phyloP scores from a whole-genome alignment of 768 basidiomycete genomes.

The Amanita brunnescens region DNA sequence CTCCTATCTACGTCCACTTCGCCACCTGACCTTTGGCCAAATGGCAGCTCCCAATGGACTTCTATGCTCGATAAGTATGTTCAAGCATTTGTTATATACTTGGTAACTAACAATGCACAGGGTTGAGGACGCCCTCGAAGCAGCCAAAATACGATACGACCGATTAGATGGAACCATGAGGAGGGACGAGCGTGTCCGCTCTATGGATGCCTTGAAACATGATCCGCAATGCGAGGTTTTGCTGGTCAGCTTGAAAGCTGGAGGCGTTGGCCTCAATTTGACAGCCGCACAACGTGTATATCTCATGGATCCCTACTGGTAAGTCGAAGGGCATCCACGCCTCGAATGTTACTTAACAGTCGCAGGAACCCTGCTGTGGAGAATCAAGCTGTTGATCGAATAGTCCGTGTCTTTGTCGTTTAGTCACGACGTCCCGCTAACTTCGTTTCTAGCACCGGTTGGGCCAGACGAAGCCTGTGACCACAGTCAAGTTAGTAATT shows the following conservation, averaged over 20 bases:
- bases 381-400: constrained; percentile 96
- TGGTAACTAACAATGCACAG: constrained; percentile 27
- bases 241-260: constrained; percentile 92
- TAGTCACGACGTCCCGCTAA: not conserved
- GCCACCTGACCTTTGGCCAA: constrained; percentile 11
- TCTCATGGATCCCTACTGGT: constrained; percentile 97
- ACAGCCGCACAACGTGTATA: constrained; percentile 92
- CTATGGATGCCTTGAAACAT: constrained; percentile 87
- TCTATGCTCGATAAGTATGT: constrained; percentile 84
- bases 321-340: constrained; percentile 10
- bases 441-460: constrained; percentile 70
- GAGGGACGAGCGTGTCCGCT: constrained; percentile 82
- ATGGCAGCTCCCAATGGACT: constrained; percentile 83
- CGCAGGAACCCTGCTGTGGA: constrained; percentile 92
- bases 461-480: constrained; percentile 88
- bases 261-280: constrained; percentile 93
- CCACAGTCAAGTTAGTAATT: constrained; percentile 89
- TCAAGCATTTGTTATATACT: not conserved
- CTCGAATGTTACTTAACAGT: not conserved
- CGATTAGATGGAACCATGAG: constrained; percentile 98
- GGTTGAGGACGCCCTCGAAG: constrained; percentile 83
- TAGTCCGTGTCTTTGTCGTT: constrained; percentile 43
- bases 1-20: constrained; percentile 7
- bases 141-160: constrained; percentile 77
- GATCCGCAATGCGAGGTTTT: constrained; percentile 91